Evolutionary conservation across 208 protist species (phyloP).

Genomic region (Strigomonas galati): DNA sequence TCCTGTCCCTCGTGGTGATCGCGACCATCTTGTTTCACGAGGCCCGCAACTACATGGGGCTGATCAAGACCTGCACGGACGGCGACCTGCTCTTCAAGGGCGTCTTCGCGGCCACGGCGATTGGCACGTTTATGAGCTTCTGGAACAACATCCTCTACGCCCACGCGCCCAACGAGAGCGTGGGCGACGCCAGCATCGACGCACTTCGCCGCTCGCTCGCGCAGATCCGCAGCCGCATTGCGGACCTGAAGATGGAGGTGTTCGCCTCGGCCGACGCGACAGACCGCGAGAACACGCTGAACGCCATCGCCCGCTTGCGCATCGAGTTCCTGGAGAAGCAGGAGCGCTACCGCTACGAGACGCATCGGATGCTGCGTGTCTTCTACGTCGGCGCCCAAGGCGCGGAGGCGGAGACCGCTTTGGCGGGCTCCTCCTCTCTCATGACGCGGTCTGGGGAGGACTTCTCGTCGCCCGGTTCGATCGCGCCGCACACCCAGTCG

Average conservation of each 20-base stretch:
- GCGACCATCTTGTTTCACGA: conserved; percentile 30
- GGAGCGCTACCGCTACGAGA: conserved; percentile 61
- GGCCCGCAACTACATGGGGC: conserved; percentile 36
- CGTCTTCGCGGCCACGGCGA: conserved; percentile 20
- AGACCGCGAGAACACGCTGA: conserved; percentile 63
- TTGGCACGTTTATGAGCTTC: conserved; percentile 43
- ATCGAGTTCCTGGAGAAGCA: conserved; percentile 77
- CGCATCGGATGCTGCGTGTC: conserved; percentile 34
- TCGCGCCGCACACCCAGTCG: conserved; percentile 16
- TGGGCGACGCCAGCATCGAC: conserved; percentile 56
- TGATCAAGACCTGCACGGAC: conserved; percentile 44
- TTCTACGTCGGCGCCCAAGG: conserved; percentile 32
- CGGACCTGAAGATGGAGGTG: conserved; percentile 56
- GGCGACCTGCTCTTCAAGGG: conserved; percentile 43
- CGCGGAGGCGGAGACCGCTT: conserved; percentile 11
- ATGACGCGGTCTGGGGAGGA: conserved; percentile 1
- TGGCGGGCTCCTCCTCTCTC: conserved; percentile 4
- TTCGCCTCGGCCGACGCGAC: conserved; percentile 35
- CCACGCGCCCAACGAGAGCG: conserved; percentile 27
- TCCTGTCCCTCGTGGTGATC: conserved; percentile 35
- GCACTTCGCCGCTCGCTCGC: conserved; percentile 49
- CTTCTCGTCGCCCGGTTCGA: conserved; percentile 4
- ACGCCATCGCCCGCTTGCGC: conserved; percentile 57
- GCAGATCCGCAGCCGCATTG: conserved; percentile 59
- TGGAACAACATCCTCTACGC: conserved; percentile 56